These are phyloP conservation scores for Cryomyces antarcticus DNA, from an alignment of 495 filamentous ascomycete genomes.

Conservation along the genomic window DNA sequence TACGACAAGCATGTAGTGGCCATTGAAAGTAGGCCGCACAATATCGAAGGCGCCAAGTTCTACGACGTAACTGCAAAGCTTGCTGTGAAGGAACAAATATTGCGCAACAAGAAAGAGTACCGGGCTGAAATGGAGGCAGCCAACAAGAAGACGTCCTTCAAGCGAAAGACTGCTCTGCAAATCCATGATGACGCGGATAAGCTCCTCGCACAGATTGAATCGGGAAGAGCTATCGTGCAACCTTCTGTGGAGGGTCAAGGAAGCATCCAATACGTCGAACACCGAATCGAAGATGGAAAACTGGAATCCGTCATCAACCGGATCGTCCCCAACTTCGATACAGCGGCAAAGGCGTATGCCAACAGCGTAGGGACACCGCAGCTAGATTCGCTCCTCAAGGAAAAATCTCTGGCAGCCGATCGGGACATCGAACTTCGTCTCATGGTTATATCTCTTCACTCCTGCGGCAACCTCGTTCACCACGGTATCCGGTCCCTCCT, in stretches of 20 bases:
- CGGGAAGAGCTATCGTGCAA: slow-evolving; percentile 6
- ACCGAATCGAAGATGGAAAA: slow-evolving; percentile 29
- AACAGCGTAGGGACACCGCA: slow-evolving; percentile 17
- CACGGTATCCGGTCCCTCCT: slow-evolving; percentile 74
- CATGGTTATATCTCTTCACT: slow-evolving; percentile 88
- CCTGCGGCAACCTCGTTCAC: slow-evolving; percentile 91
- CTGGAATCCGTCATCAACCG: slow-evolving; percentile 14
- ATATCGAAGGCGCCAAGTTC: slow-evolving; percentile 62
- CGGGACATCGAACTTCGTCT: slow-evolving; percentile 14
- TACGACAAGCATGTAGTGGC: slow-evolving; percentile 78
- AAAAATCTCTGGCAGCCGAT: neutral
- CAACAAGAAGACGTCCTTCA: slow-evolving; percentile 16
- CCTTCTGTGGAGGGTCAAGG: slow-evolving; percentile 23
- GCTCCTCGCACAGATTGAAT: neutral
- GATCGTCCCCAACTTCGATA: slow-evolving; percentile 4
- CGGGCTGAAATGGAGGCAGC: slow-evolving; percentile 26
- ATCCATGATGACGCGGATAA: neutral
- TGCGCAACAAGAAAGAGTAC: slow-evolving; percentile 57
- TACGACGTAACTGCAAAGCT: slow-evolving; percentile 63
- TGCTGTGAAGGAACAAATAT: slow-evolving; percentile 40
- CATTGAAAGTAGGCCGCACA: slow-evolving; percentile 69
- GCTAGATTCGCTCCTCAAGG: slow-evolving; percentile 23
- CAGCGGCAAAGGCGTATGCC: slow-evolving; percentile 1
- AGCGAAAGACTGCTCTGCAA: neutral
- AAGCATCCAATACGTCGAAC: slow-evolving; percentile 31